These are phyloP conservation scores for Gastrodia elata DNA, from an alignment of 106 monocot genomes.

Conservation along the genomic window DNA sequence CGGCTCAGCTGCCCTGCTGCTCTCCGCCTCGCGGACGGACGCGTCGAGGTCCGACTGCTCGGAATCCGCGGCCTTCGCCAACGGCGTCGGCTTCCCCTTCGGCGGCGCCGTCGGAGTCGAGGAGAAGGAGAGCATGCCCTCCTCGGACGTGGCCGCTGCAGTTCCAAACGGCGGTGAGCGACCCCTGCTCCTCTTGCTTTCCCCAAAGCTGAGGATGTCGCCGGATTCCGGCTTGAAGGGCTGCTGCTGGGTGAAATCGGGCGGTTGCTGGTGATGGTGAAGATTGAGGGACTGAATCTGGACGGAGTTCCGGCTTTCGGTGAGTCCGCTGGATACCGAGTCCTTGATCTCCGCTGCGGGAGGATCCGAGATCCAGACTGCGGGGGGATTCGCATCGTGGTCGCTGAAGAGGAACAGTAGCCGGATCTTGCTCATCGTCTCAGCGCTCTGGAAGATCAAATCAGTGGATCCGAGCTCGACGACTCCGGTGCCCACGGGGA, in stretches of 20 bases:
- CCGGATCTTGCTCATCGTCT: conserved; percentile 30
- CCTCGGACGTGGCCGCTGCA: conserved; percentile 40
- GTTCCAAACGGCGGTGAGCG: no score
- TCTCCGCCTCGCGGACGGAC: conserved; percentile 63
- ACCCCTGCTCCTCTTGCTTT: conserved; percentile 20
- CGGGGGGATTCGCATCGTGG: conserved; percentile 29
- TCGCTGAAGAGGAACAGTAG: conserved; percentile 31
- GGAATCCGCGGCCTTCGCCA: no score
- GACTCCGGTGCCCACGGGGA: conserved; percentile 54
- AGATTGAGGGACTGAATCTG: conserved; percentile 43
- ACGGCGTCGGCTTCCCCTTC: conserved; percentile 9
- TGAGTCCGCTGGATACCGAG: conserved; percentile 11
- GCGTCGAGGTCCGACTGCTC: conserved; percentile 85
- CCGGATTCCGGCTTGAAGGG: conserved; percentile 52
- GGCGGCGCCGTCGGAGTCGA: conserved; percentile 27
- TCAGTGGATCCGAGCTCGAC: conserved; percentile 75
- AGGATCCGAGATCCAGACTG: conserved; percentile 68
- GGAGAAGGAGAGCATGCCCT: conserved; percentile 84
- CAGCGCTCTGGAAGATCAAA: conserved; percentile 30
- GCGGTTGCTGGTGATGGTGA: conserved; percentile 13
- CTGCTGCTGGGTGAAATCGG: conserved; percentile 12
- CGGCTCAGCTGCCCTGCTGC: conserved; percentile 33
- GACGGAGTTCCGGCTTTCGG: conserved; percentile 35
- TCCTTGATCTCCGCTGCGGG: conserved; percentile 39
- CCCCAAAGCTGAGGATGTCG: conserved; percentile 53